A percentile compares a stretch with the other conserved stretches of the same genome.
These are phyloP conservation scores for Boletellus ananas DNA, from an alignment of 768 basidiomycete species.

Conservation along the genomic window DNA sequence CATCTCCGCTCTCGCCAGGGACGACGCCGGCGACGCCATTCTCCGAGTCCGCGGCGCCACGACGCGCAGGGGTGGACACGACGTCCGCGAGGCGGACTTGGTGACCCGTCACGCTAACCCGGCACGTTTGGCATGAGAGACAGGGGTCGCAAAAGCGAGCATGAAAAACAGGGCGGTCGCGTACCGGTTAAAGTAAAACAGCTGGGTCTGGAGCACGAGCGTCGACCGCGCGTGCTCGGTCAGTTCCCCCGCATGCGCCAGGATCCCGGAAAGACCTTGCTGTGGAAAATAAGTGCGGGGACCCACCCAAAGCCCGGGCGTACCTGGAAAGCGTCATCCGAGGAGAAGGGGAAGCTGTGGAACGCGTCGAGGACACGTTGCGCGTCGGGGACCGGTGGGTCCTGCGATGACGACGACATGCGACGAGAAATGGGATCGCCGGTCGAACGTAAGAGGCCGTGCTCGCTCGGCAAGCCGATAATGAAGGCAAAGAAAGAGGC, in stretches of 20 bases:
- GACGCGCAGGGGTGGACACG: not conserved
- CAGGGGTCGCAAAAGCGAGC: too few relatives aligned
- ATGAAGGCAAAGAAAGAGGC: too few relatives aligned
- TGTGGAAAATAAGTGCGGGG: conserved; percentile 25
- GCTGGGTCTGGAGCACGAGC: conserved; percentile 48
- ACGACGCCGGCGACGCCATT: not conserved
- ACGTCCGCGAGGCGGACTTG: conserved; percentile 29
- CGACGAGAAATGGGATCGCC: not conserved
- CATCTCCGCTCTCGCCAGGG: conserved; percentile 21
- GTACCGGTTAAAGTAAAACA: conserved; percentile 74
- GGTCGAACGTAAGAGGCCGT: conserved; percentile 14
- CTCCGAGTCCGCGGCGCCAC: conserved; percentile 9
- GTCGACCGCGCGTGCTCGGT: conserved; percentile 42
- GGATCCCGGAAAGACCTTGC: conserved; percentile 63
- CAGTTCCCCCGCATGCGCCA: conserved; percentile 38
- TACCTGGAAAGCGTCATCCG: conserved; percentile 61
- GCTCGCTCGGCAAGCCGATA: not conserved
- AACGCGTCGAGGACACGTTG: conserved; percentile 33
- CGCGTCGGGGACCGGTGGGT: conserved; percentile 12
- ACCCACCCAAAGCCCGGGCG: not conserved
- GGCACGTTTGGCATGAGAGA: conserved; percentile 10
- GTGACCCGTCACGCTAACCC: conserved; percentile 29
- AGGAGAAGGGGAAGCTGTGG: conserved; percentile 46
- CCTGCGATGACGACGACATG: conserved; percentile 20
- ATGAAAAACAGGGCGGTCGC: conserved; percentile 5